Conservation (phyloP, 441 rosid species). For the Geranium incanum region DNA sequence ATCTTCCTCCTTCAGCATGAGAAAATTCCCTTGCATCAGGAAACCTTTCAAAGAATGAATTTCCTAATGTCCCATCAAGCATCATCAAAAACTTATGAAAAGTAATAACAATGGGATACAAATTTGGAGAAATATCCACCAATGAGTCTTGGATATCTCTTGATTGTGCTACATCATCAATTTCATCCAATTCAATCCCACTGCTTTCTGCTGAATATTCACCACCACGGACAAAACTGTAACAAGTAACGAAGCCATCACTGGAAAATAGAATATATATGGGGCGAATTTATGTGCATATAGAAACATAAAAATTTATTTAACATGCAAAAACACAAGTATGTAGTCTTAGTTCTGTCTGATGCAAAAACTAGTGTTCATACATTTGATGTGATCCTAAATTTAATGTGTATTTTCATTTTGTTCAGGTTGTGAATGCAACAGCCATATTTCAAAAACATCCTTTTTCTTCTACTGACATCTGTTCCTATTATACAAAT, state of each 20-base stretch:
- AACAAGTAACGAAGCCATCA: slow-evolving; percentile 14
- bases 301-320: too few relatives aligned
- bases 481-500: too few relatives aligned
- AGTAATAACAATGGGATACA: slow-evolving; percentile 43
- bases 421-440: too few relatives aligned
- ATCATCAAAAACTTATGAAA: slow-evolving; percentile 47
- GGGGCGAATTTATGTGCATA: too few relatives aligned
- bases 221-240: slow-evolving; percentile 34
- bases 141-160: slow-evolving; percentile 44
- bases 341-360: too few relatives aligned
- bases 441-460: neutral
- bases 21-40: slow-evolving; percentile 23
- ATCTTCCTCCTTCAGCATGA: slow-evolving; percentile 16
- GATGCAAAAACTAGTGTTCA: neutral
- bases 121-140: slow-evolving; percentile 22
- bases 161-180: slow-evolving; percentile 31
- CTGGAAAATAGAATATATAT: neutral
- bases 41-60: slow-evolving; percentile 43
- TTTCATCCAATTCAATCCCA: slow-evolving; percentile 25
- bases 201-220: slow-evolving; percentile 19
- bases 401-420: too few relatives aligned
- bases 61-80: slow-evolving; percentile 50
- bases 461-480: too few relatives aligned
- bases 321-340: too few relatives aligned
- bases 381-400: neutral